These are phyloP conservation scores for Starmerella bacillaris DNA, from an alignment of 805 yeast genomes.

Conservation along the genomic window DNA sequence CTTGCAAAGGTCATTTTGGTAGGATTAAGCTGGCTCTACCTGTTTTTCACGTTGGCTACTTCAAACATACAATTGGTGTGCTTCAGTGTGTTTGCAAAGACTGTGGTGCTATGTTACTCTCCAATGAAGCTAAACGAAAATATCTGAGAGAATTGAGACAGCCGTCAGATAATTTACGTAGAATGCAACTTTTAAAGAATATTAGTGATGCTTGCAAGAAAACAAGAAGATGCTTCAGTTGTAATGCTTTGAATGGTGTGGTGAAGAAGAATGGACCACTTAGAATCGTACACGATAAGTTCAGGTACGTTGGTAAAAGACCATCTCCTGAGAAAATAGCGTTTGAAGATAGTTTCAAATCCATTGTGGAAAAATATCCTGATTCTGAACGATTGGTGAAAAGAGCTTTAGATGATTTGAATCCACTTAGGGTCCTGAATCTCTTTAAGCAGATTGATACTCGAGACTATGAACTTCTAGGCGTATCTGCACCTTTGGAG, in stretches of 20 bases:
- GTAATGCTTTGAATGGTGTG: conserved; percentile 86
- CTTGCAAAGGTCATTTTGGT: conserved; percentile 98
- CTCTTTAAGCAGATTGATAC: conserved; percentile 74
- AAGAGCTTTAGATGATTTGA: conserved; percentile 80
- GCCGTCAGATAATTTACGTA: conserved; percentile 76
- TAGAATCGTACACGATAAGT: conserved; percentile 87
- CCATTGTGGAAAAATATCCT: conserved; percentile 56
- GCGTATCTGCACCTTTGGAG: conserved; percentile 84
- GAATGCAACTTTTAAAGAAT: conserved; percentile 74
- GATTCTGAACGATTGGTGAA: conserved; percentile 76
- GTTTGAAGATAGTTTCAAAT: conserved; percentile 77
- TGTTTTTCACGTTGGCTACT: conserved; percentile 93
- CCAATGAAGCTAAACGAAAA: conserved; percentile 49
- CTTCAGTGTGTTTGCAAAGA: conserved; percentile 79
- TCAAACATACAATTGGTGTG: conserved; percentile 75
- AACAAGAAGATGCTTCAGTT: conserved; percentile 61
- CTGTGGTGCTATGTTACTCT: conserved; percentile 63
- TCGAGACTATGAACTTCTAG: conserved; percentile 78
- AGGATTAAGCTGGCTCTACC: conserved; percentile 85
- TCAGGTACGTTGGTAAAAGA: conserved; percentile 87
- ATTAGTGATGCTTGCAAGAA: conserved; percentile 86
- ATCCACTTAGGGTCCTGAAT: conserved; percentile 75
- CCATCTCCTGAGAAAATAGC: conserved; percentile 62
- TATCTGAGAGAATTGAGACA: conserved; percentile 64
- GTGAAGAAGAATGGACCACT: conserved; percentile 95